phyloP scores from a whole-genome alignment of 768 basidiomycete genomes.

The Lactarius deliciosus region DNA sequence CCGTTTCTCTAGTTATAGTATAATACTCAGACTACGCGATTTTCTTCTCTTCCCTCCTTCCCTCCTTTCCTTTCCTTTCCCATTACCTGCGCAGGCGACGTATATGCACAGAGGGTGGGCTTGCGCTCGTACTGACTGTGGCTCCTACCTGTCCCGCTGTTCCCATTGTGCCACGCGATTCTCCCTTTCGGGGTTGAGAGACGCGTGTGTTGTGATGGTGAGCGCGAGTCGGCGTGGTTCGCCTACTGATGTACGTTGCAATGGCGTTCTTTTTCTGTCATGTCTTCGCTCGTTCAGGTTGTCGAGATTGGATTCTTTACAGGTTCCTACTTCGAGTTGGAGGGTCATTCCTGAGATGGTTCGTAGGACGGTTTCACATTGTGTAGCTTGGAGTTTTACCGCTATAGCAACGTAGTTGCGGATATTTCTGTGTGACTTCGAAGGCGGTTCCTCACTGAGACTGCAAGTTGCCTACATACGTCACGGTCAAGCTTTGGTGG shows the following conservation, averaged over 20 bases:
- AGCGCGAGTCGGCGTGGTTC: constrained; percentile 42
- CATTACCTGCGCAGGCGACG: constrained; percentile 5
- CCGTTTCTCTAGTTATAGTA: constrained; percentile 10
- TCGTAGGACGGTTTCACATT: background rate
- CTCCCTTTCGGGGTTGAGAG: constrained; percentile 53
- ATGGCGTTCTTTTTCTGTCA: constrained; percentile 6
- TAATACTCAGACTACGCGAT: constrained; percentile 15
- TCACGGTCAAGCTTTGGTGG: no score
- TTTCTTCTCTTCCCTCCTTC: background rate
- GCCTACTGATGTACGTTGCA: constrained; percentile 15
- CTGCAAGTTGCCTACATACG: no score
- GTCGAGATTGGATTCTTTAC: background rate
- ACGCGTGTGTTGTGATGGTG: constrained; percentile 41
- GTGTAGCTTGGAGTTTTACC: background rate
- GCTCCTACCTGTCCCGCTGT: constrained; percentile 36
- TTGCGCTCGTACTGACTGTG: constrained; percentile 9
- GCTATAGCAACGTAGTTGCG: background rate
- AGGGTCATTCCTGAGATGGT: background rate
- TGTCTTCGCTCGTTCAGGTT: background rate
- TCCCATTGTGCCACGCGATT: constrained; percentile 37
- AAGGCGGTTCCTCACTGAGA: background rate
- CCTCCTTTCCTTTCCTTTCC: constrained; percentile 1
- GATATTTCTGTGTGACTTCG: background rate
- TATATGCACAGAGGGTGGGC: background rate
- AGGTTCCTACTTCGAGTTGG: background rate